Percentiles rank a stretch among this genome's conserved stretches.
Conservation (phyloP, 768 basidiomycete genomes). For the Psilocybe tampanensis region DNA sequence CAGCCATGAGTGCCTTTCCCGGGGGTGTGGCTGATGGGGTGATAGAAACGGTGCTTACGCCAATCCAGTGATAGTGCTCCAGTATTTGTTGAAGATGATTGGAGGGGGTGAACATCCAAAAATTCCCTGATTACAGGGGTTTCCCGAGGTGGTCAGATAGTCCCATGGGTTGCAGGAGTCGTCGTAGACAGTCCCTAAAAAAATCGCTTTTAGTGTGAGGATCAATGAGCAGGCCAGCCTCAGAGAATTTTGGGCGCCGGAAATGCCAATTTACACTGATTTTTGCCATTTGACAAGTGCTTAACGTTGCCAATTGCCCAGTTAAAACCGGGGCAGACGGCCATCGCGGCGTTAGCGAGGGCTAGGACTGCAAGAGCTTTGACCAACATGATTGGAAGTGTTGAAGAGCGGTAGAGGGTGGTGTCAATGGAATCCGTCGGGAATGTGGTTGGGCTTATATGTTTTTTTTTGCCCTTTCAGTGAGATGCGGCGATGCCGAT, state of each 20-base stretch:
- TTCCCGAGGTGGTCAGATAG: constrained; percentile 26
- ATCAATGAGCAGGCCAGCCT: no score
- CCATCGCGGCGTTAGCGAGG: constrained; percentile 11
- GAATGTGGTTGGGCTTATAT: no score
- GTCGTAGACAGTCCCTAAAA: constrained; percentile 30
- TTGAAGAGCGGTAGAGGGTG: no score
- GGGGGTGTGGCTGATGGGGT: no score
- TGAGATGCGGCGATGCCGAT: no score
- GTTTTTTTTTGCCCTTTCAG: no score
- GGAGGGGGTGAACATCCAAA: constrained; percentile 33
- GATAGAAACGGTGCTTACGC: constrained; percentile 14
- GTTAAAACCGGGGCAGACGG: constrained; percentile 31
- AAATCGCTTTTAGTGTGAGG: no score
- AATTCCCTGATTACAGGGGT: constrained; percentile 28
- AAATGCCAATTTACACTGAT: constrained; percentile 18
- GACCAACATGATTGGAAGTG: no score
- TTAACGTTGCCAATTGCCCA: constrained; percentile 27
- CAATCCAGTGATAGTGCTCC: constrained; percentile 23
- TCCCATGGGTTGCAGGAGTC: constrained; percentile 28
- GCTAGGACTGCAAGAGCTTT: background rate
- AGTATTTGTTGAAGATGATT: constrained; percentile 29
- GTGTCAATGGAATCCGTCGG: no score
- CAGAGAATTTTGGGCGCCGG: no score
- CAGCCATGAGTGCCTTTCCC: background rate
- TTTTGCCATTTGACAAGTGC: constrained; percentile 14